A percentile compares a stretch with the other conserved stretches of the same genome.
Evolutionary conservation across 179 eudicot species (phyloP).

Genomic region (Pouteria campechiana): DNA sequence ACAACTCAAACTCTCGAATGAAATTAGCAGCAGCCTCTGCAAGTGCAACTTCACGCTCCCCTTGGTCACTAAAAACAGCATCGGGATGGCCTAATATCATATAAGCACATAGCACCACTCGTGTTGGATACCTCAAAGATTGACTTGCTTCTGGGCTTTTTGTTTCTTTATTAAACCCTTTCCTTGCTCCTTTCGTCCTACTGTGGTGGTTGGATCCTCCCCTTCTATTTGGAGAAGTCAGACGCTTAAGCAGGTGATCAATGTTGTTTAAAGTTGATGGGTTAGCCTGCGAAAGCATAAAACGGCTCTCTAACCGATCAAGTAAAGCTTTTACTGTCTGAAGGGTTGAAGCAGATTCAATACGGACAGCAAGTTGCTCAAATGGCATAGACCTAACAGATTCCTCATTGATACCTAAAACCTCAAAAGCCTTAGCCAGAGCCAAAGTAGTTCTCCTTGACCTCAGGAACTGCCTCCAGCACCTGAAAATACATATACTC

Average conservation of each 20-base stretch:
- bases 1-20: conserved; percentile 59
- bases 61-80: conserved; percentile 85
- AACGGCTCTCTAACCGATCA: conserved; percentile 64
- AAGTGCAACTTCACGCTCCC: conserved; percentile 66
- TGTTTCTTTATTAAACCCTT: too few species aligned
- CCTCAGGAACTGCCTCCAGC: conserved; percentile 62
- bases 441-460: conserved; percentile 51
- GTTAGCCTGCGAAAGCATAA: conserved; percentile 10
- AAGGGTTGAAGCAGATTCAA: conserved; percentile 58
- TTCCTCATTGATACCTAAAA: conserved; percentile 42
- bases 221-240: conserved; percentile 54
- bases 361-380: conserved; percentile 76
- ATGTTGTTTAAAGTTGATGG: conserved; percentile 28
- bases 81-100: conserved; percentile 94
- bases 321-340: conserved; percentile 49
- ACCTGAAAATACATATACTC: conserved; percentile 22
- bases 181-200: conserved; percentile 26
- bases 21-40: conserved; percentile 72
- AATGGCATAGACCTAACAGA: conserved; percentile 62
- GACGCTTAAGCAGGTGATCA: conserved; percentile 83
- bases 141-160: conserved; percentile 21
- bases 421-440: conserved; percentile 38
- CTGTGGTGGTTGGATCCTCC: conserved; percentile 29
- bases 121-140: conserved; percentile 72
- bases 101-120: conserved; percentile 86